Base-by-base conservation (phyloP, 495 filamentous ascomycete genomes). In the Cryomyces antarcticus region DNA sequence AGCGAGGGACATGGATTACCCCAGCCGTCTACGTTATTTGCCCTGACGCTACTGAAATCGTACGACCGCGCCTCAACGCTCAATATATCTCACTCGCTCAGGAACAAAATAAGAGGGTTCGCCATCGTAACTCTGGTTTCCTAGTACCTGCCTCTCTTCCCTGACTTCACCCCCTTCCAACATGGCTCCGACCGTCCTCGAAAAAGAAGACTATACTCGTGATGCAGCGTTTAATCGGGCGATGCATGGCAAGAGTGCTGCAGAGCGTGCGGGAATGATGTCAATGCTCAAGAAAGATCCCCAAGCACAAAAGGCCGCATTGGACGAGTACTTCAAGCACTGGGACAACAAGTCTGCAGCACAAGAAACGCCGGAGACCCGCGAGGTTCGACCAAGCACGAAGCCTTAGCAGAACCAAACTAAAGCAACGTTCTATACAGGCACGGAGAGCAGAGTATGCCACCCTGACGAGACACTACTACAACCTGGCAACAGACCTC, bases 251-350 rank as follows among this genome's bases (percentile, higher is more conserved):
- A 80, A 80, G 53, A 82, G 83, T 13, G 68, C 83, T 36, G 59
- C 74, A 51, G 70, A 75, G 12, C 58, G 65, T 28, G 82, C 76
- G 52, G 84, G 83, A 54, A 71, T 95, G 53, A 62, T 70, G 49
- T 81, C 89, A 47, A 82, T 94, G 78, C 64, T 93, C 44, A 67
- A 69, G 53, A 97, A 97, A 66, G 78, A 88, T 61, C 65, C 68
- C 41, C 66, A 65, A 7, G 85, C 89, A 3, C 82, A 96, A 59
- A 75, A 86, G 65, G 73, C 82, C 39, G 88, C 89, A 40, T 73
- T 93, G 31, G 86, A 95, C 54, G 88, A 96, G 63, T 97, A 97
- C 67, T 96, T 94, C 75, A 97, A 95, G 76, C 93, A 94, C 63
- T 97, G 88, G 81, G 89, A 97, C 65, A 83, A 92, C 69, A 89